Evolutionary conservation across 164 flowering plant genomes (phyloP).

Genomic region (Stephania yunnanensis): DNA sequence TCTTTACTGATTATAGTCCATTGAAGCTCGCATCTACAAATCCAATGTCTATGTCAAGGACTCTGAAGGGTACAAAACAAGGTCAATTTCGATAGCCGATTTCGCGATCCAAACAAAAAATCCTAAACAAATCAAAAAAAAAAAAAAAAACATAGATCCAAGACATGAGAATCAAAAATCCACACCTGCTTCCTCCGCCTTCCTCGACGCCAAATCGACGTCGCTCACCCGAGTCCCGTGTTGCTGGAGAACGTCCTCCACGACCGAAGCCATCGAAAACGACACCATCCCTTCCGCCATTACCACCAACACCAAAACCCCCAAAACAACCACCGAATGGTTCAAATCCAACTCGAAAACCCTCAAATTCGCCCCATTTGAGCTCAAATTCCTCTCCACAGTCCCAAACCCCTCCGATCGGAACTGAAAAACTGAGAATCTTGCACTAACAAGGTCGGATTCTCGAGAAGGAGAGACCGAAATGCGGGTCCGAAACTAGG

Average conservation of each 20-base stretch:
- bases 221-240: slow-evolving; percentile 38
- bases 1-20: not conserved
- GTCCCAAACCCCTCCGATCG: not conserved
- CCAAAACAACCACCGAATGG: not conserved
- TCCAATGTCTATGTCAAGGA: too few species aligned
- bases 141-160: not conserved
- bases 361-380: too few species aligned
- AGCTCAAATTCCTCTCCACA: not conserved
- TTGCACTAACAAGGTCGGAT: not conserved
- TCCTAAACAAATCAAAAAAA: not conserved
- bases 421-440: not conserved
- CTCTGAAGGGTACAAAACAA: not conserved
- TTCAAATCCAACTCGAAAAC: not conserved
- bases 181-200: slow-evolving; percentile 68
- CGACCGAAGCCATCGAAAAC: slow-evolving; percentile 44
- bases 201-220: slow-evolving; percentile 46
- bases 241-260: slow-evolving; percentile 65
- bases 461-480: not conserved
- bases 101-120: not conserved
- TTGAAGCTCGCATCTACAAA: not conserved
- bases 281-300: slow-evolving; percentile 46
- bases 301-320: slow-evolving; percentile 2
- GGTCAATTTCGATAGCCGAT: not conserved
- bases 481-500: not conserved
- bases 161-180: not conserved